These are phyloP conservation scores for Blumeria graminis DNA, from an alignment of 2,329 filamentous ascomycete genomes.

Conservation along the genomic window DNA sequence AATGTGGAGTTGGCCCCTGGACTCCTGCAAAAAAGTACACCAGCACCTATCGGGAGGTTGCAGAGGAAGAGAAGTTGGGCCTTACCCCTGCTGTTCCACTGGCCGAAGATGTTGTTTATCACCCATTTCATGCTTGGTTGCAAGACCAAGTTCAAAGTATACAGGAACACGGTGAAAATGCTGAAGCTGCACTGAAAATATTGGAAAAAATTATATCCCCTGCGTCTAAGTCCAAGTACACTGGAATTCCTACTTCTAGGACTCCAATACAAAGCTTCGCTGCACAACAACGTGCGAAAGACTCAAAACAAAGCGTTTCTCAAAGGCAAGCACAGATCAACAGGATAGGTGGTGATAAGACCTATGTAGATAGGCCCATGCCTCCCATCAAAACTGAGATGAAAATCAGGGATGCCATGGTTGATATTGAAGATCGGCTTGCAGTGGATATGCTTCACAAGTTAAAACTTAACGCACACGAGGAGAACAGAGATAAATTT, in stretches of 20 bases:
- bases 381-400: no score
- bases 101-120: slow-evolving; percentile 35
- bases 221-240: slow-evolving; percentile 2
- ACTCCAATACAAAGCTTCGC: slow-evolving; percentile 38
- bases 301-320: slow-evolving; percentile 12
- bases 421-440: slow-evolving; percentile 10
- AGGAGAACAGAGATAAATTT: no score
- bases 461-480: slow-evolving; percentile 6
- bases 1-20: slow-evolving; percentile 35
- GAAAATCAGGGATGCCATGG: no score
- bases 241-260: slow-evolving; percentile 18
- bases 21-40: slow-evolving; percentile 23
- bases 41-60: slow-evolving; percentile 35
- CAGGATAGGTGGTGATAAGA: no score
- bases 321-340: no score
- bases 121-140: slow-evolving; percentile 36
- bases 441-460: slow-evolving; percentile 13
- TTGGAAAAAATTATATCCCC: slow-evolving; percentile 5
- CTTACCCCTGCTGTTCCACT: slow-evolving; percentile 39
- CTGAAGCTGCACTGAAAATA: slow-evolving; percentile 4
- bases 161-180: slow-evolving; percentile 3
- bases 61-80: slow-evolving; percentile 41
- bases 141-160: slow-evolving; percentile 21
- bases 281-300: slow-evolving; percentile 37
- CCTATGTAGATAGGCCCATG: no score